A percentile compares a stretch with the other conserved stretches of the same genome.
Evolutionary conservation across 352 stramenopile genomes (phyloP).

Genomic region (Globisporangium mamillatum): DNA sequence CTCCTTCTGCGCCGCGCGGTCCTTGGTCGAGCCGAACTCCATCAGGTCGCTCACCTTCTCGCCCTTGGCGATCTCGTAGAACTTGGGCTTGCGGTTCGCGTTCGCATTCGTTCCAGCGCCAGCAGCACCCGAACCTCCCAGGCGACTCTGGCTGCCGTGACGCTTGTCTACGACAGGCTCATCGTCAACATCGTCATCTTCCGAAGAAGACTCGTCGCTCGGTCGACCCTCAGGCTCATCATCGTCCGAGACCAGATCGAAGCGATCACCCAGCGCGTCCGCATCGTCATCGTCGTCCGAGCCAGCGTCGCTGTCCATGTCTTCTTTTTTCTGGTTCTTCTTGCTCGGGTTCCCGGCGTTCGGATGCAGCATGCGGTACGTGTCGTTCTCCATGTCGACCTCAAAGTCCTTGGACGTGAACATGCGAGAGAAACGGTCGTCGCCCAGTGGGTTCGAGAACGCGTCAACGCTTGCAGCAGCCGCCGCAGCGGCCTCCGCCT

Average conservation of each 20-base stretch:
- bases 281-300: conserved; percentile 62
- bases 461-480: conserved; percentile 21
- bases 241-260: conserved; percentile 70
- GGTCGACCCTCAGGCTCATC: conserved; percentile 52
- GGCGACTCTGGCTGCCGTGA: conserved; percentile 10
- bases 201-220: conserved; percentile 66
- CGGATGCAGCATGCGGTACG: conserved; percentile 95
- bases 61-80: conserved; percentile 84
- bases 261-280: conserved; percentile 53
- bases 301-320: conserved; percentile 91
- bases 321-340: conserved; percentile 79
- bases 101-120: not conserved
- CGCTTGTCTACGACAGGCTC: conserved; percentile 13
- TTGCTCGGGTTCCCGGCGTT: conserved; percentile 75
- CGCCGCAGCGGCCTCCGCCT: conserved; percentile 25
- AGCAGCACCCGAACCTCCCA: not conserved
- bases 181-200: conserved; percentile 37
- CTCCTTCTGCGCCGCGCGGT: conserved; percentile 67
- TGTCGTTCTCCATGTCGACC: conserved; percentile 95
- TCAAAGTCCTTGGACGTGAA: conserved; percentile 98
- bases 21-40: conserved; percentile 62
- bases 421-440: conserved; percentile 97
- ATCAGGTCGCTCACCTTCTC: conserved; percentile 83
- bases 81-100: conserved; percentile 59
- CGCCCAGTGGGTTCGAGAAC: conserved; percentile 85